Percentiles rank a stretch among this genome's conserved stretches.
Conservation (phyloP, 139 green algal species). For the Chlamydomonas urium region DNA sequence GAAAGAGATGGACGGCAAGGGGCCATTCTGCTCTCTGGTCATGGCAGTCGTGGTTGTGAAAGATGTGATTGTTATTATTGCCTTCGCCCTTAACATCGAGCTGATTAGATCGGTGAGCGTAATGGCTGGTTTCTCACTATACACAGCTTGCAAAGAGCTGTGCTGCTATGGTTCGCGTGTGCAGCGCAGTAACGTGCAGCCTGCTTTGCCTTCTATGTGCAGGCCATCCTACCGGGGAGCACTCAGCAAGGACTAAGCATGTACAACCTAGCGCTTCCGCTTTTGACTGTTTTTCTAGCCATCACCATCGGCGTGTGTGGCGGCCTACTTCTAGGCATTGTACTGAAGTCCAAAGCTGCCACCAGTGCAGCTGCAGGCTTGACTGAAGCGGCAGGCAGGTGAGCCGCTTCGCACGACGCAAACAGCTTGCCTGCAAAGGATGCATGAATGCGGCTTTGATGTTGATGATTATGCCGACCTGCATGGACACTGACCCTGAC, state of each 20-base stretch:
- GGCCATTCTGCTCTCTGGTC: constrained; percentile 72
- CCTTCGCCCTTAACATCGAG: constrained; percentile 81
- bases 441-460: too few relatives aligned
- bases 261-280: constrained; percentile 34
- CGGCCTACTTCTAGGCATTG: constrained; percentile 27
- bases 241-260: constrained; percentile 4
- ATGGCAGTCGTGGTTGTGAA: constrained; percentile 88
- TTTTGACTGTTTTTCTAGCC: constrained; percentile 40
- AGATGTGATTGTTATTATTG: constrained; percentile 84
- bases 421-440: too few relatives aligned
- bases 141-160: too few relatives aligned
- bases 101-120: constrained; percentile 44
- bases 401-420: too few relatives aligned
- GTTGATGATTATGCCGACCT: too few relatives aligned
- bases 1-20: constrained; percentile 74
- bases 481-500: too few relatives aligned
- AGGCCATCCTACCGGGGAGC: constrained; percentile 26
- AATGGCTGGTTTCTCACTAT: too few relatives aligned
- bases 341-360: too few relatives aligned
- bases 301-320: constrained; percentile 38
- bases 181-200: too few relatives aligned
- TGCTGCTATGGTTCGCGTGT: too few relatives aligned
- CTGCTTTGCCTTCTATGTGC: neutral
- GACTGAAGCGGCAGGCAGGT: too few relatives aligned
- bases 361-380: too few relatives aligned